phyloP scores from a whole-genome alignment of 306 rosid genomes.

The Trichosanthes cucumerina region DNA sequence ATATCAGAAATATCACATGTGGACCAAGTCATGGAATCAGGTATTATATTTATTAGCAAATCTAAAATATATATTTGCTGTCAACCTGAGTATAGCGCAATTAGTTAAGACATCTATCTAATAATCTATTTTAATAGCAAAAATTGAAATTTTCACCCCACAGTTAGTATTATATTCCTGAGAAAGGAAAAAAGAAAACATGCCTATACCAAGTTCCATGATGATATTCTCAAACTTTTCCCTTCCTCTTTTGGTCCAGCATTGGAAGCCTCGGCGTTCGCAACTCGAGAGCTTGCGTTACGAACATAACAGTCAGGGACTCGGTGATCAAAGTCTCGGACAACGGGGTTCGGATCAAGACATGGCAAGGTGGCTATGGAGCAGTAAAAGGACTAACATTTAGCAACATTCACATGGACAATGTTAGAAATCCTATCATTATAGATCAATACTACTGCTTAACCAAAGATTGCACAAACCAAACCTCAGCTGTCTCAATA shows the following conservation, averaged over 20 bases:
- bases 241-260: not conserved
- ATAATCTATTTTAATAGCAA: too few species aligned
- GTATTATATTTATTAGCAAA: constrained; percentile 4
- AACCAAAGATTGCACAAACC: constrained; percentile 36
- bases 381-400: constrained; percentile 27
- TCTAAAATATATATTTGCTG: not conserved
- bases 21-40: constrained; percentile 64
- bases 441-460: constrained; percentile 58
- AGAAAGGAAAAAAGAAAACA: not conserved
- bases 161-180: too few species aligned
- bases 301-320: constrained; percentile 30
- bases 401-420: constrained; percentile 28
- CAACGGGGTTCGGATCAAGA: constrained; percentile 44
- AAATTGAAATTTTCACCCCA: too few species aligned
- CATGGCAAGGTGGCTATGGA: constrained; percentile 57
- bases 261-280: constrained; percentile 35
- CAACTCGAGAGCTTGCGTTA: constrained; percentile 38
- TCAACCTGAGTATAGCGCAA: not conserved
- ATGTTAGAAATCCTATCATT: constrained; percentile 39
- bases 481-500: constrained; percentile 38
- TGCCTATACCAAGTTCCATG: not conserved
- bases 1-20: constrained; percentile 37
- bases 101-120: not conserved
- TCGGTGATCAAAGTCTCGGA: constrained; percentile 34
- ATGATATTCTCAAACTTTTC: not conserved